Percentiles rank a stretch among this genome's conserved stretches.
Evolutionary conservation across 345 rosid species (phyloP).

Genomic region (Gossypium anomalum): DNA sequence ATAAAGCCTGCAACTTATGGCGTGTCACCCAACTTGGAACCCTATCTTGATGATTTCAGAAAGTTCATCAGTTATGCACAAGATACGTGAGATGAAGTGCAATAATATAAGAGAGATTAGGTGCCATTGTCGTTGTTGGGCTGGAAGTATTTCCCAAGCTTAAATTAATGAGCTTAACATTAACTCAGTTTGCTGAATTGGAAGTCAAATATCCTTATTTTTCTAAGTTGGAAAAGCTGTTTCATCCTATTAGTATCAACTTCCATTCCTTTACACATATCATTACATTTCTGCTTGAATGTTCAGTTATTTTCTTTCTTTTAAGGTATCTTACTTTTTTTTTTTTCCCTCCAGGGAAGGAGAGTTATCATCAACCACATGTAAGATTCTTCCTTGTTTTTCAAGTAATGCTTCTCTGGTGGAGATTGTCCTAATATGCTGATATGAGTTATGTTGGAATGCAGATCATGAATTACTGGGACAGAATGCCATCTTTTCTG

Average conservation of each 20-base stretch:
- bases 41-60: not conserved
- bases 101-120: not conserved
- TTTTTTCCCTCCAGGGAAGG: constrained; percentile 57
- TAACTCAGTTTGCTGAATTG: not conserved
- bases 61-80: not conserved
- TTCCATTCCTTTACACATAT: not conserved
- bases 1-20: too few relatives aligned
- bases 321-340: not conserved
- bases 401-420: constrained; percentile 13
- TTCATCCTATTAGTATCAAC: too few relatives aligned
- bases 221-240: not conserved
- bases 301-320: not conserved
- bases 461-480: constrained; percentile 82
- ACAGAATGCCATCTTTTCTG: constrained; percentile 64
- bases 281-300: not conserved
- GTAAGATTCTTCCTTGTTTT: constrained; percentile 46
- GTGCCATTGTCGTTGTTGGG: not conserved
- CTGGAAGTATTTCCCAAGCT: not conserved
- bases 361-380: constrained; percentile 68
- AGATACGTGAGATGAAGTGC: not conserved
- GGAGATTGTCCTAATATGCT: constrained; percentile 14
- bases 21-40: not conserved
- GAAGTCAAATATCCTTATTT: not conserved
- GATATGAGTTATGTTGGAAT: constrained; percentile 23
- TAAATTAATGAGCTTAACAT: not conserved